Evolutionary conservation across 1,284 basidiomycete genomes (phyloP).

Genomic region (Wolfiporia cocos): DNA sequence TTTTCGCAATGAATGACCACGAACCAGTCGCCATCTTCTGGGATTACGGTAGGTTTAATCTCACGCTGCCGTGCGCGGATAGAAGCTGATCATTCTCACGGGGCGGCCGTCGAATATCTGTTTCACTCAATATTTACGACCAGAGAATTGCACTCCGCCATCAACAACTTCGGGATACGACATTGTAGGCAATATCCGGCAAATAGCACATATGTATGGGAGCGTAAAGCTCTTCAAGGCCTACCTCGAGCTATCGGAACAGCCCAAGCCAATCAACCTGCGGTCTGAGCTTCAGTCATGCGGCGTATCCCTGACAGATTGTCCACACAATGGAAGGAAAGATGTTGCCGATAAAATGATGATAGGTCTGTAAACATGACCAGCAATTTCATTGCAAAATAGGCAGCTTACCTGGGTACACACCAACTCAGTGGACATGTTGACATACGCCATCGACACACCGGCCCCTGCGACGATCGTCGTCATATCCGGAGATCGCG

Average conservation of each 20-base stretch:
- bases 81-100: background rate
- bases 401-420: conserved; percentile 28
- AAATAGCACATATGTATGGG: conserved; percentile 23
- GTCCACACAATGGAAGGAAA: conserved; percentile 37
- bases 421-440: conserved; percentile 44
- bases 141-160: conserved; percentile 50
- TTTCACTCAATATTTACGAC: too few species aligned
- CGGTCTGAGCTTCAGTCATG: conserved; percentile 40
- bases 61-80: background rate
- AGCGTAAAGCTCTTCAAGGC: conserved; percentile 36
- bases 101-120: too few species aligned
- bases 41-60: conserved; percentile 45
- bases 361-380: conserved; percentile 27
- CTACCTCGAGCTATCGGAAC: conserved; percentile 39
- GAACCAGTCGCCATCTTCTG: conserved; percentile 51
- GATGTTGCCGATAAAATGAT: conserved; percentile 40
- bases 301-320: conserved; percentile 36
- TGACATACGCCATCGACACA: conserved; percentile 52
- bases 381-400: too few species aligned
- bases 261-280: conserved; percentile 30
- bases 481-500: conserved; percentile 51
- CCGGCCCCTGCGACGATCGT: conserved; percentile 44
- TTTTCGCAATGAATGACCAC: conserved; percentile 6
- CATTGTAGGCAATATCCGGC: conserved; percentile 23
- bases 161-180: conserved; percentile 38